Percentiles rank a stretch among this genome's conserved stretches.
Conservation (phyloP, 1,139 yeast species). For the Blastobotrys persicus region DNA sequence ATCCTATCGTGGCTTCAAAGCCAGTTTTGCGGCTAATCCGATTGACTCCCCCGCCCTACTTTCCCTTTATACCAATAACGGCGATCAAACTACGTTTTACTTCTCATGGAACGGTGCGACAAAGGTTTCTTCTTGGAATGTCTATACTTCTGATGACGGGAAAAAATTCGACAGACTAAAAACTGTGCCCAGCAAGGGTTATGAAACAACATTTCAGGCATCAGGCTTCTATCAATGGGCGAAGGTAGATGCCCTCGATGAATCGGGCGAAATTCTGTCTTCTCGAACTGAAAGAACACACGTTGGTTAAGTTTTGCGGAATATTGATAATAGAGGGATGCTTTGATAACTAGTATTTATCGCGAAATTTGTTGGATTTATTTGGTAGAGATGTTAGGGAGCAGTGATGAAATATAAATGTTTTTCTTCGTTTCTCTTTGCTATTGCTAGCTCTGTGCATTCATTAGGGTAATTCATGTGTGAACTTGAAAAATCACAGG, state of each 20-base stretch:
- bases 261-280: not conserved
- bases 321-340: no score
- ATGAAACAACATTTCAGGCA: not conserved
- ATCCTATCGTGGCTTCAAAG: conserved; percentile 11
- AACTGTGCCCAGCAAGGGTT: not conserved
- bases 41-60: conserved; percentile 2
- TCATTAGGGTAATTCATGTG: no score
- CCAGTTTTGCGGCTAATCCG: conserved; percentile 1
- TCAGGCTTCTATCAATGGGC: not conserved
- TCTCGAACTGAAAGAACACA: not conserved
- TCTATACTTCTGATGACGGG: not conserved
- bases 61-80: not conserved
- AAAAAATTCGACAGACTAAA: not conserved
- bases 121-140: not conserved
- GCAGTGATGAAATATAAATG: no score
- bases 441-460: no score
- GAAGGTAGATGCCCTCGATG: not conserved
- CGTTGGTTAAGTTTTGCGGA: not conserved
- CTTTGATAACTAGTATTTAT: no score
- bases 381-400: no score
- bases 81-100: conserved; percentile 1
- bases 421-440: no score
- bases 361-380: no score
- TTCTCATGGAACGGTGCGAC: conserved; percentile 16
- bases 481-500: no score